Evolutionary conservation across 129 eudicot species (phyloP), one percentile per base, ranked within the genome.

Genomic region (Arctium minus): DNA sequence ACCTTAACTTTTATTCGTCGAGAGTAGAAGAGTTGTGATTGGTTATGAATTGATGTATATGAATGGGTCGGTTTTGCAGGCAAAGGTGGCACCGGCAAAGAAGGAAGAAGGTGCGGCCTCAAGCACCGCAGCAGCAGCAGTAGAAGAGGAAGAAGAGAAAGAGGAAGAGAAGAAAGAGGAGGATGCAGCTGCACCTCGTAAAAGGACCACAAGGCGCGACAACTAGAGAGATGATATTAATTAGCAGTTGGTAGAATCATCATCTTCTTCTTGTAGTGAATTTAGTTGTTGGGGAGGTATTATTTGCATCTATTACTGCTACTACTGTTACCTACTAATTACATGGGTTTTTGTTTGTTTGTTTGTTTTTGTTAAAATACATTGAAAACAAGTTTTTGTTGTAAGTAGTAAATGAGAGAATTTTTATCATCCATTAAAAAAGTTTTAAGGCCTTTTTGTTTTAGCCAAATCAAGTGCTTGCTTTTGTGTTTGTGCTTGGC

Each of bases 161-260:
- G 94, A 85, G 72, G 79, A 85, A 37, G 88, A 89, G 22, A 86
- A 87, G 83, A 81, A 87, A 46, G 90, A 90, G 68, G 90, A 87
- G 62, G 94, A 87, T 42, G 89, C 83, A 48, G 84, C 89, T 36
- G 90, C 90, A 62, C 88, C 93, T 79, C 93, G 90, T 79, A 72
- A 90, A 71, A 89, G 90, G 87, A 82, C 71, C 70, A 75, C 86
- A 13, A 87, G 96, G 88, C 96, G 91, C 74, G 93, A 84, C 46
- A 84, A 70, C 84, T 91, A 88, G 83, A 46, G 5, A 40, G 37
- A 22, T 33, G 76, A 36, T 4, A 8, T 62, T 81, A 30, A 65
- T 46, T 86, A n/a, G 15, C 0, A 4, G 29, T 8, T 48, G 71
- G 48, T 80, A 80, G 83, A 70, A 65, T 3, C 8, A 5, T 60